phyloP scores from a whole-genome alignment of 2,329 filamentous ascomycete genomes.

The Diaporthe ilicicola region DNA sequence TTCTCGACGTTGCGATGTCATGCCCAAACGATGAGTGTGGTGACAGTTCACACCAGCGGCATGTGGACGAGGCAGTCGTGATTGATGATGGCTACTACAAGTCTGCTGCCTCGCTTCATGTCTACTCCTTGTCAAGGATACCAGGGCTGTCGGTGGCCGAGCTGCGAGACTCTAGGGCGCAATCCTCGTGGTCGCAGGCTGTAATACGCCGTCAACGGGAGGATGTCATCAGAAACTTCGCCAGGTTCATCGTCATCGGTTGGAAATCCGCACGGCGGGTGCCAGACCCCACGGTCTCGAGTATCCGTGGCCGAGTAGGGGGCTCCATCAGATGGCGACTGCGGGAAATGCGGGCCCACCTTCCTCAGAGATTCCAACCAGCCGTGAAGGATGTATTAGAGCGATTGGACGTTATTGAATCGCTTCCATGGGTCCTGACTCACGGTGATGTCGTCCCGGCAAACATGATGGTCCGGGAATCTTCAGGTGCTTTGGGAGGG shows the following conservation, averaged over 20 bases:
- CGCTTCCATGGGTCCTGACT: constrained; percentile 63
- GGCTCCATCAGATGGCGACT: constrained; percentile 51
- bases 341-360: constrained; percentile 43
- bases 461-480: constrained; percentile 62
- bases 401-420: constrained; percentile 47
- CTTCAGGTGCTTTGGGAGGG: background rate
- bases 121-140: constrained; percentile 53
- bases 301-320: constrained; percentile 48
- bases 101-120: constrained; percentile 39
- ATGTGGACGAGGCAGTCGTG: constrained; percentile 35
- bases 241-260: constrained; percentile 48
- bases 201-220: constrained; percentile 34
- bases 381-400: constrained; percentile 39
- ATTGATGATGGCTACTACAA: constrained; percentile 22
- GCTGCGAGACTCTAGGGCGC: constrained; percentile 36
- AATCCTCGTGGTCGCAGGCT: background rate
- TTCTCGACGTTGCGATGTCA: constrained; percentile 34
- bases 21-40: background rate
- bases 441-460: constrained; percentile 68
- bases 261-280: constrained; percentile 42
- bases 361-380: constrained; percentile 47
- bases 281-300: constrained; percentile 8
- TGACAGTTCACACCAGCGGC: background rate
- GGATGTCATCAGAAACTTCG: constrained; percentile 51
- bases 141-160: constrained; percentile 51